Percentiles rank a stretch among this genome's conserved stretches.
phyloP scores from a whole-genome alignment of 2,329 filamentous ascomycete genomes.

The Aspergillus novoparasiticus region DNA sequence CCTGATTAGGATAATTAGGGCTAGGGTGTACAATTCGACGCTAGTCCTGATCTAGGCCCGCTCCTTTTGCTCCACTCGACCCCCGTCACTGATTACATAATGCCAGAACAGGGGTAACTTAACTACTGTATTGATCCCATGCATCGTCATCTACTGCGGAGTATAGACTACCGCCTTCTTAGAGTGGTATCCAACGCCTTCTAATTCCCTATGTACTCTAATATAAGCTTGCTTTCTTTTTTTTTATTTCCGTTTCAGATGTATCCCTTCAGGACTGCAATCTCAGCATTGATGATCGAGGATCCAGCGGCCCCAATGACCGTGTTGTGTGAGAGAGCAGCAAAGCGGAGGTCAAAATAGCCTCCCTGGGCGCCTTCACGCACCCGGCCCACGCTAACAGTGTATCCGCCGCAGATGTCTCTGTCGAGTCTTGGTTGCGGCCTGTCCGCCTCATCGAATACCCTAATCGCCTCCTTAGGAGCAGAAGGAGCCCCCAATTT shows the following conservation, averaged over 20 bases:
- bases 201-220: slow-evolving; percentile 12
- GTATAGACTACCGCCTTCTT: not conserved
- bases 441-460: slow-evolving; percentile 86
- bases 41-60: slow-evolving; percentile 29
- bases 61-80: not conserved
- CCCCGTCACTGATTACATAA: slow-evolving; percentile 12
- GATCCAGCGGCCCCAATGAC: slow-evolving; percentile 96
- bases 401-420: slow-evolving; percentile 81
- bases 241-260: slow-evolving; percentile 51
- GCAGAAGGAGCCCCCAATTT: slow-evolving; percentile 84
- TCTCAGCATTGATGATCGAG: slow-evolving; percentile 92
- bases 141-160: not conserved
- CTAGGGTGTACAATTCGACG: slow-evolving; percentile 30
- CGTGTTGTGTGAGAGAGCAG: slow-evolving; percentile 86
- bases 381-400: slow-evolving; percentile 85
- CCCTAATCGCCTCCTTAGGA: slow-evolving; percentile 76
- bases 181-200: not conserved
- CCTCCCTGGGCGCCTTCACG: slow-evolving; percentile 77
- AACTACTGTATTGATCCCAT: no score
- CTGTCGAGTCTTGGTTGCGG: slow-evolving; percentile 91
- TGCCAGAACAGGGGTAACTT: not conserved
- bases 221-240: slow-evolving; percentile 9
- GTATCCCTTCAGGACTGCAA: slow-evolving; percentile 85
- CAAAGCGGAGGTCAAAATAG: slow-evolving; percentile 94
- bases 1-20: not conserved